Percentiles rank a stretch among this genome's conserved stretches.
These are phyloP conservation scores for Emericellopsis cladophorae DNA, from an alignment of 2,329 filamentous ascomycete species.

Conservation along the genomic window DNA sequence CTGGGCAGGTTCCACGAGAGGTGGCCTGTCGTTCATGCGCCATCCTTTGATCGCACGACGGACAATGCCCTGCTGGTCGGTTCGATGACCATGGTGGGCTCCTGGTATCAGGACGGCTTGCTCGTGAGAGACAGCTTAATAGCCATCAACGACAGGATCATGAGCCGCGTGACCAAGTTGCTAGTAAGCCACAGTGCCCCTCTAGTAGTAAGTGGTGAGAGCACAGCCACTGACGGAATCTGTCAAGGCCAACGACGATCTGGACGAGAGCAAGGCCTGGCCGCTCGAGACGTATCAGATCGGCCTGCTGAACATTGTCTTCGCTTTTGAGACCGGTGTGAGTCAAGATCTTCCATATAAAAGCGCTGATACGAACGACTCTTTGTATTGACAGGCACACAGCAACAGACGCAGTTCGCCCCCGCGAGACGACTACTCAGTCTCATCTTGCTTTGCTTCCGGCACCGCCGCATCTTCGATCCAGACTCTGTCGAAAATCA, in stretches of 20 bases:
- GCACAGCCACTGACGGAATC: no score
- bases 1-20: constrained; percentile 25
- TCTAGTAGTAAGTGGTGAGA: no score
- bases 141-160: constrained; percentile 16
- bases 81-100: constrained; percentile 23
- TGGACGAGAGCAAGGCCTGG: constrained; percentile 9
- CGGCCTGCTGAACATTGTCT: constrained; percentile 23
- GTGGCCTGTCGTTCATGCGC: constrained; percentile 26
- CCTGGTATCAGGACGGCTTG: constrained; percentile 19
- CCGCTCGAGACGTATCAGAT: constrained; percentile 18
- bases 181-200: background rate
- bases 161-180: constrained; percentile 5
- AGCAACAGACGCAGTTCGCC: constrained; percentile 18
- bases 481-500: constrained; percentile 19
- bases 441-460: constrained; percentile 18
- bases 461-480: constrained; percentile 22
- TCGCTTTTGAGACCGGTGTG: constrained; percentile 22
- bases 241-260: background rate
- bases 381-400: background rate
- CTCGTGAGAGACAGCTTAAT: constrained; percentile 13
- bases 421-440: constrained; percentile 18
- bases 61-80: constrained; percentile 12
- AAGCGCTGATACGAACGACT: background rate
- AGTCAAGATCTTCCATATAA: constrained; percentile 1
- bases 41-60: constrained; percentile 17